These are phyloP conservation scores for Aspergillus sp. DNA, from an alignment of 2,329 filamentous ascomycete genomes.

Conservation along the genomic window DNA sequence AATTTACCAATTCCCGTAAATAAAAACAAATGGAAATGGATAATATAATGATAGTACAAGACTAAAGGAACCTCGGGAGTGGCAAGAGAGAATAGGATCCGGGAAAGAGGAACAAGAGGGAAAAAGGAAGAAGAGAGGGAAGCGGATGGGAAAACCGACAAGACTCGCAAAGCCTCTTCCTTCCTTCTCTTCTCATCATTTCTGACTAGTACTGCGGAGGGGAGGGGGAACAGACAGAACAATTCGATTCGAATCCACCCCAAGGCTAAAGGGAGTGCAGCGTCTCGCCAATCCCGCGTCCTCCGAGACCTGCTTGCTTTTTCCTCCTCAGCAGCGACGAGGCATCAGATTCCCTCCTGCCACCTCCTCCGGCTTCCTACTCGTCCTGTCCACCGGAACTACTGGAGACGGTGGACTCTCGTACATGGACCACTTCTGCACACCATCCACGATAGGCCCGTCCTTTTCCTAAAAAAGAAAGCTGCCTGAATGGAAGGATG, in stretches of 20 bases:
- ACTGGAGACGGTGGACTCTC: background rate
- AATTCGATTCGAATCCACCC: constrained; percentile 5
- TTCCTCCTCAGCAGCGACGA: constrained; percentile 2
- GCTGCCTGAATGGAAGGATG: background rate
- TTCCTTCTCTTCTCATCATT: background rate
- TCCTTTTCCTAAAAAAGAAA: constrained; percentile 1
- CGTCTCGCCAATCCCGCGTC: constrained; percentile 11
- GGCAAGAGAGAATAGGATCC: constrained; percentile 6
- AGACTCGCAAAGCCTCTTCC: background rate
- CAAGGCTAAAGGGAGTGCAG: constrained; percentile 5
- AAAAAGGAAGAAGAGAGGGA: constrained; percentile 10
- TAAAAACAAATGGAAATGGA: constrained; percentile 4
- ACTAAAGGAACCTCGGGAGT: constrained; percentile 4
- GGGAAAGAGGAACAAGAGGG: constrained; percentile 13
- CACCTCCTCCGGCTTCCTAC: background rate
- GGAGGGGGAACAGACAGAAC: background rate
- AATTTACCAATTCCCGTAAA: constrained; percentile 26
- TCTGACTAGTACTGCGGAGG: constrained; percentile 12
- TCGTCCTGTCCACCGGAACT: background rate
- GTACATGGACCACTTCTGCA: background rate
- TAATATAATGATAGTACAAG: background rate
- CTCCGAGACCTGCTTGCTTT: constrained; percentile 10
- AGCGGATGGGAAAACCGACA: constrained; percentile 11
- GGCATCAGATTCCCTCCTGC: background rate
- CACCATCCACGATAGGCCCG: background rate